These are phyloP conservation scores for Pezizomycotina sp. DNA, from an alignment of 2,329 filamentous ascomycete genomes.

Conservation along the genomic window DNA sequence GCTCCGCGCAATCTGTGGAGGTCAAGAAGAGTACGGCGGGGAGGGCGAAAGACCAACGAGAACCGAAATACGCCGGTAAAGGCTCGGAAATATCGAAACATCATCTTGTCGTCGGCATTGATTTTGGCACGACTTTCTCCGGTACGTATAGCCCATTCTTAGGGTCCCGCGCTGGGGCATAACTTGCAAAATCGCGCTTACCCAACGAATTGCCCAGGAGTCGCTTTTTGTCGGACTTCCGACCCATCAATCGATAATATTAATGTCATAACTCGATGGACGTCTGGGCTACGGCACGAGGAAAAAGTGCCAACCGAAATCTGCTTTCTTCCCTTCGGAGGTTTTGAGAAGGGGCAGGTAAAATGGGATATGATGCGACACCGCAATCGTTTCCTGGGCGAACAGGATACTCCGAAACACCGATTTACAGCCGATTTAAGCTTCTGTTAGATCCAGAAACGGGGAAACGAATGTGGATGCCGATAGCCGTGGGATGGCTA, in stretches of 20 bases:
- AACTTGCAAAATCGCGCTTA: neutral
- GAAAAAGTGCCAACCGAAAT: constrained; percentile 20
- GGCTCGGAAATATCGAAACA: constrained; percentile 7
- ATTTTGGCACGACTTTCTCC: constrained; percentile 21
- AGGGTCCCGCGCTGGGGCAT: neutral
- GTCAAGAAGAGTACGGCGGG: too few relatives aligned
- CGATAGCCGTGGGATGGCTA: neutral
- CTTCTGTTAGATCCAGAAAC: constrained; percentile 14
- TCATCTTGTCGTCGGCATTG: constrained; percentile 12
- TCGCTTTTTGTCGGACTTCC: constrained; percentile 10
- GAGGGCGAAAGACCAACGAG: too few relatives aligned
- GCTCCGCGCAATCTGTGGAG: too few relatives aligned
- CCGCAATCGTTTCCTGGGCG: constrained; percentile 9
- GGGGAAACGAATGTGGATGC: constrained; percentile 1
- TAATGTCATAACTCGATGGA: constrained; percentile 17
- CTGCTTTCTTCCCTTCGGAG: constrained; percentile 6
- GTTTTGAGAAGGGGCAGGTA: constrained; percentile 5
- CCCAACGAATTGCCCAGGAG: neutral
- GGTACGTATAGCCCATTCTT: constrained; percentile 6
- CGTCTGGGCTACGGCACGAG: constrained; percentile 7
- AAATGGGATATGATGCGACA: constrained; percentile 3
- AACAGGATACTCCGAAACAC: neutral
- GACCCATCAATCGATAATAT: constrained; percentile 10
- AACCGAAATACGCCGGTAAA: too few relatives aligned
- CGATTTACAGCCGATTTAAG: constrained; percentile 19